Base-by-base conservation (phyloP, 805 yeast species). In the Metschnikowia picachoensis region DNA sequence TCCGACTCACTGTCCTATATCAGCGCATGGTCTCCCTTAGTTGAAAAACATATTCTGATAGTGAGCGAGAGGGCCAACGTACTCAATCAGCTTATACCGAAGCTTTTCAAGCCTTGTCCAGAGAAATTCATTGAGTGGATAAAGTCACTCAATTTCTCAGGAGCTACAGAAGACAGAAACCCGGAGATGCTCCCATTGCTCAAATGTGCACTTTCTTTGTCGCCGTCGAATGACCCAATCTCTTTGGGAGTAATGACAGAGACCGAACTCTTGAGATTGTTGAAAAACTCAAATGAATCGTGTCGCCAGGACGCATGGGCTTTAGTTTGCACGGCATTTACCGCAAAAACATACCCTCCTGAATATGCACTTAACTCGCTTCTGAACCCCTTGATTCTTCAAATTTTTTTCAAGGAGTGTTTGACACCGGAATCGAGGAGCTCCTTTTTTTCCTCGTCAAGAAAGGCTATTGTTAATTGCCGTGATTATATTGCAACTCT, bases 391-490 rank as follows among this genome's bases (percentile, higher is more conserved):
- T 43, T 47, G 9, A 38, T 66, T 2, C 56, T 83, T 4, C 77
- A 76, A 29, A 37, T 32, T 4, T 37, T 50, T 20, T 48, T 50
- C 32, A 32, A 30, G 16, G 56, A 54, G 29, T 35, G 43, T 15
- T 37, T 32, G 12, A 38, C 51, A 10, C 50, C 58, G 13, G 91
- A 85, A 49, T 71, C 78, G 1, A 72, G 97, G 58, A 83, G 82
- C 51, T 82, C 79, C 38, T 79, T 87, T 42, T 70, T 73, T 27
- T 81, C 92, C 3, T 58, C 79, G 14, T 64, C 90, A 46, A 76
- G 83, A 44, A 79, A 75, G 46, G 82, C 90, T 51, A 59, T 88
- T 11, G 62, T 74, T 28, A 71, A 97, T 53, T 63, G 87, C 14
- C 74, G 86, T 52, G 94, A 85, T 43, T 85, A 91, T 0, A 65